A percentile compares a stretch with the other conserved stretches of the same genome.
Conservation (phyloP, 208 protist genomes). For the Leishmania mexicana region DNA sequence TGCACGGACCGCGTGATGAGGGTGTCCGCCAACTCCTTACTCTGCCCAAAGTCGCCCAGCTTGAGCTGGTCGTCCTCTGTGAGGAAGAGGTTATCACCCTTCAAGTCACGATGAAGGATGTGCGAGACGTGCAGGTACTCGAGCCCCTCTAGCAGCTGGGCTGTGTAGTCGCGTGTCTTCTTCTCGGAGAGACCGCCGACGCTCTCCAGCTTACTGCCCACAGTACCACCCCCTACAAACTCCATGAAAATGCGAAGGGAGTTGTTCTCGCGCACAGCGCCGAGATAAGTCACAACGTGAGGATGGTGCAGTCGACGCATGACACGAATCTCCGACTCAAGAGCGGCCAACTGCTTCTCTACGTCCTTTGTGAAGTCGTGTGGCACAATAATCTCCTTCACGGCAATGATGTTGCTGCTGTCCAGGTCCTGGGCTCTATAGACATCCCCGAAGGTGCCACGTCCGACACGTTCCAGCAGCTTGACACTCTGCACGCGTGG, state of each 20-base stretch:
- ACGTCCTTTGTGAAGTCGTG: constrained; percentile 82
- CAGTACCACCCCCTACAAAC: constrained; percentile 86
- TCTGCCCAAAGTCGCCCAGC: constrained; percentile 90
- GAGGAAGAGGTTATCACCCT: constrained; percentile 93
- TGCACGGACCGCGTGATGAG: constrained; percentile 84
- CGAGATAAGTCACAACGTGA: constrained; percentile 92
- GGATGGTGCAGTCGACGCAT: constrained; percentile 92
- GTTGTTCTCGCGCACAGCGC: constrained; percentile 67
- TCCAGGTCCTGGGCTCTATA: constrained; percentile 80
- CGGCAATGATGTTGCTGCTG: constrained; percentile 71
- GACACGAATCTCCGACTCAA: constrained; percentile 92
- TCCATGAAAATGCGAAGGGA: constrained; percentile 93
- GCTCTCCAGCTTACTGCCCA: constrained; percentile 55
- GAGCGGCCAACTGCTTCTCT: constrained; percentile 72
- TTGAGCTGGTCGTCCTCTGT: constrained; percentile 78
- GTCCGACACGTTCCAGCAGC: constrained; percentile 69
- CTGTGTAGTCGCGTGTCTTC: constrained; percentile 68
- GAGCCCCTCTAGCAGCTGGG: constrained; percentile 85
- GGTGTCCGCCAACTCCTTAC: constrained; percentile 86
- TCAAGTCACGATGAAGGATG: constrained; percentile 93
- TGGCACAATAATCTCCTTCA: constrained; percentile 87
- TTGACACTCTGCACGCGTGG: constrained; percentile 41
- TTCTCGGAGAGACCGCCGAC: constrained; percentile 78
- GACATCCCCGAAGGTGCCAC: constrained; percentile 85
- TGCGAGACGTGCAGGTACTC: constrained; percentile 86